Percentiles rank a stretch among this genome's conserved stretches.
These are phyloP conservation scores for Suillus paluster DNA, from an alignment of 768 basidiomycete species.

Conservation along the genomic window DNA sequence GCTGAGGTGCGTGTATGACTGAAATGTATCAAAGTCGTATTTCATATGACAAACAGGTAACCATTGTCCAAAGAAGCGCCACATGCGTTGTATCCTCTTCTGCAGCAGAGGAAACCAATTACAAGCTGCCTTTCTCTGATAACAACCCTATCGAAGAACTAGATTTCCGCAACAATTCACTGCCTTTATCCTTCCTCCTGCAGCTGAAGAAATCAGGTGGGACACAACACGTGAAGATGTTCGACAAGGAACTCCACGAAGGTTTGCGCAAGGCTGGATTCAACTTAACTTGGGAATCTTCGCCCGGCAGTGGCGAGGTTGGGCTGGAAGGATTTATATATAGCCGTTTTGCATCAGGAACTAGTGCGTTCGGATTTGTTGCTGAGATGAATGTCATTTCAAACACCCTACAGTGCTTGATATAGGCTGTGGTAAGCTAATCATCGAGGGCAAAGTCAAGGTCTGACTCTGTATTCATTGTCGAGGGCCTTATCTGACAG, in stretches of 20 bases:
- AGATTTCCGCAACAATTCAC: background rate
- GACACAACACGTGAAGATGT: background rate
- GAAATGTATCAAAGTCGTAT: background rate
- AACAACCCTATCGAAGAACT: too few species aligned
- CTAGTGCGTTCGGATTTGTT: background rate
- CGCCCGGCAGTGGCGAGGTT: background rate
- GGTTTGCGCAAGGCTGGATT: background rate
- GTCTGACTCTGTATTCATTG: background rate
- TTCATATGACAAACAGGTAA: background rate
- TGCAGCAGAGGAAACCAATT: too few species aligned
- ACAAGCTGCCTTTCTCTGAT: too few species aligned
- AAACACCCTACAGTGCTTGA: background rate
- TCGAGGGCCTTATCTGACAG: background rate
- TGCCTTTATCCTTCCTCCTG: background rate
- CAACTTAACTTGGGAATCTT: background rate
- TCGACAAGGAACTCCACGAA: background rate
- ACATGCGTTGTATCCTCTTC: background rate
- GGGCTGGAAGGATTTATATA: background rate
- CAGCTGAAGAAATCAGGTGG: background rate
- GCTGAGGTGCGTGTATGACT: background rate
- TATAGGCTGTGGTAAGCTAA: slow-evolving; percentile 14
- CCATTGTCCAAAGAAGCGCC: background rate
- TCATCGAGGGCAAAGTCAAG: background rate
- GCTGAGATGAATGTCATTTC: background rate
- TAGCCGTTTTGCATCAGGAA: background rate